phyloP scores from a whole-genome alignment of 208 protist genomes.

The Crithidia thermophila region DNA sequence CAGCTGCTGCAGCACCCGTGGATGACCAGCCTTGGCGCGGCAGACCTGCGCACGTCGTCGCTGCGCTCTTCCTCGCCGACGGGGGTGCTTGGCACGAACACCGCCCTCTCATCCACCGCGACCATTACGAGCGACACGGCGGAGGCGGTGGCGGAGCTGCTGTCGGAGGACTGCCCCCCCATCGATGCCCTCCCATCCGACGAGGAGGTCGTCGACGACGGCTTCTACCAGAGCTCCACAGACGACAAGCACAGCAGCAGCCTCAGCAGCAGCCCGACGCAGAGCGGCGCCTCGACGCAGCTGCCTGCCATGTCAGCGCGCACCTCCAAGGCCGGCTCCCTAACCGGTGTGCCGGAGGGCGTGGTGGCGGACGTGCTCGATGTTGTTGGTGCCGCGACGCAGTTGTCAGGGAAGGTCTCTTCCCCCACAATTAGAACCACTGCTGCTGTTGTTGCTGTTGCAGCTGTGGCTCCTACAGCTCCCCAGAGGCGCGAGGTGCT shows the following conservation, averaged over 20 bases:
- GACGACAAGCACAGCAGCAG: slow-evolving; percentile 10
- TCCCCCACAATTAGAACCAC: background rate
- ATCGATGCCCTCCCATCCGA: slow-evolving; percentile 28
- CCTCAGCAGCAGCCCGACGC: slow-evolving; percentile 1
- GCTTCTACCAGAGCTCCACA: slow-evolving; percentile 27
- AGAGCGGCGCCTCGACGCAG: slow-evolving; percentile 1
- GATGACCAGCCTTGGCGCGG: slow-evolving; percentile 32
- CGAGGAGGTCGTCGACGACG: slow-evolving; percentile 34
- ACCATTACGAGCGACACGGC: background rate
- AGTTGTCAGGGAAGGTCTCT: too few relatives aligned
- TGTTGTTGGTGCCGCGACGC: too few relatives aligned
- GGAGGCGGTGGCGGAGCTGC: slow-evolving; percentile 4
- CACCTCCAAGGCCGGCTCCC: background rate
- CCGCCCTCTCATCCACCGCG: background rate
- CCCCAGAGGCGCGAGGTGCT: slow-evolving; percentile 19
- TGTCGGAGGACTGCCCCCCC: slow-evolving; percentile 20
- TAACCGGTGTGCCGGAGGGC: too few relatives aligned
- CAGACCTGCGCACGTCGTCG: slow-evolving; percentile 14
- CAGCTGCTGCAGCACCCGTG: slow-evolving; percentile 81
- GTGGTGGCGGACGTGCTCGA: too few relatives aligned
- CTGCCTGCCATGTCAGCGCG: background rate
- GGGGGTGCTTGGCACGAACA: background rate
- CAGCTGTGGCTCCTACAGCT: background rate
- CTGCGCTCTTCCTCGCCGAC: background rate
- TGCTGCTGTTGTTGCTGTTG: background rate